These are phyloP conservation scores for Diacronema lutheri DNA, from an alignment of 78 protist species.

Conservation along the genomic window DNA sequence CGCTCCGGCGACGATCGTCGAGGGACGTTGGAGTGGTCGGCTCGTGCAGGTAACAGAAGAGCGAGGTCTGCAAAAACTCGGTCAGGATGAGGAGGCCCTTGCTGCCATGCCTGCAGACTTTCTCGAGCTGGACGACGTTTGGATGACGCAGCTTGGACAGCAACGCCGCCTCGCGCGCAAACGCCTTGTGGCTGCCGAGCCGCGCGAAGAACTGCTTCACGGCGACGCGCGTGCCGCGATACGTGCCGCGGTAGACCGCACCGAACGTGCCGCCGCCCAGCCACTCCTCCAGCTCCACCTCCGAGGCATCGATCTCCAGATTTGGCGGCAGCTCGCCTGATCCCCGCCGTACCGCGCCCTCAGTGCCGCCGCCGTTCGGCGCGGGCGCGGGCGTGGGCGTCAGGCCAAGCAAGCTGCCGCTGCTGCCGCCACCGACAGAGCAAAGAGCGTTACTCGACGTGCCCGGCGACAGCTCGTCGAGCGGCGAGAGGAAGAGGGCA, in stretches of 20 bases:
- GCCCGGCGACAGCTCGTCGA: no score
- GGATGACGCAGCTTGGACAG: conserved; percentile 4
- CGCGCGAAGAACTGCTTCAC: conserved; percentile 1
- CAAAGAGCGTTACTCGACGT: no score
- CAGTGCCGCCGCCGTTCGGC: no score
- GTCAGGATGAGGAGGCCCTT: background rate
- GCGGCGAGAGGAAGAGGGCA: no score
- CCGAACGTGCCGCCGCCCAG: conserved; percentile 13
- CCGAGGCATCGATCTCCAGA: no score
- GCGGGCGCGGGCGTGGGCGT: no score
- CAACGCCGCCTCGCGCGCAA: background rate
- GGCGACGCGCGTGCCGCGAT: background rate
- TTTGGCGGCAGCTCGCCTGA: no score
- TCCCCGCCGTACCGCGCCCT: no score
- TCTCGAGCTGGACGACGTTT: conserved; percentile 8
- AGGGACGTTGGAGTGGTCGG: no score
- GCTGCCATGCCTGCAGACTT: background rate
- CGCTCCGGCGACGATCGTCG: no score
- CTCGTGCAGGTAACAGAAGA: background rate
- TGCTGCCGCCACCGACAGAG: no score
- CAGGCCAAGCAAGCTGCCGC: no score
- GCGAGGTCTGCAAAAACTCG: background rate
- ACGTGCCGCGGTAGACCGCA: background rate
- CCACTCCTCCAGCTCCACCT: background rate
- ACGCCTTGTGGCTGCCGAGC: background rate